A percentile compares a stretch with the other conserved stretches of the same genome.
phyloP scores from a whole-genome alignment of 1,284 basidiomycete genomes.

The Trametes pubescens region DNA sequence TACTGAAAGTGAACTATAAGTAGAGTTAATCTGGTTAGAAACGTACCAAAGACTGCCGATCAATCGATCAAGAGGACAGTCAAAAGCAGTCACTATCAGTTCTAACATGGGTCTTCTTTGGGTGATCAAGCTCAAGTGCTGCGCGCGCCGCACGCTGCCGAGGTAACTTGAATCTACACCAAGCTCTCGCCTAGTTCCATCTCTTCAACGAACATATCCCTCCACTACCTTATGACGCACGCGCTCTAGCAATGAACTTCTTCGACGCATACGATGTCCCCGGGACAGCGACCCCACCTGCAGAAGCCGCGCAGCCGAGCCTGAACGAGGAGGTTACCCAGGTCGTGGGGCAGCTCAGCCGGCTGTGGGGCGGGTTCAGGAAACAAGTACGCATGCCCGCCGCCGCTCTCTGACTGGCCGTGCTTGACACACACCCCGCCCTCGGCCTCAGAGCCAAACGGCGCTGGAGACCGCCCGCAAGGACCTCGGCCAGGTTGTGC shows the following conservation, averaged over 20 bases:
- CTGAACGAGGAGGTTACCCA: conserved; percentile 89
- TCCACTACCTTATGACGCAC: not conserved
- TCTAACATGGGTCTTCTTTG: no score
- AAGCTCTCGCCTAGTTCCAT: not conserved
- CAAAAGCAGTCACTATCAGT: no score
- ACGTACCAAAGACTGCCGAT: no score
- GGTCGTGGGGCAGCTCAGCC: conserved; percentile 84
- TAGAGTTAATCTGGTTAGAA: no score
- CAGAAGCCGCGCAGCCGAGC: conserved; percentile 55
- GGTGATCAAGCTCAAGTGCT: no score
- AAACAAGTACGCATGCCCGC: conserved; percentile 70
- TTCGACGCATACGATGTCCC: conserved; percentile 71
- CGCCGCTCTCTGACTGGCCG: not conserved
- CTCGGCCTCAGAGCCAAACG: conserved; percentile 67
- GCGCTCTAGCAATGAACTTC: conserved; percentile 66
- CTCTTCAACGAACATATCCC: not conserved
- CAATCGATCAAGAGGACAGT: no score
- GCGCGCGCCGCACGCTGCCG: no score
- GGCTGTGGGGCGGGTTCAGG: conserved; percentile 89
- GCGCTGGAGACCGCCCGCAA: conserved; percentile 78
- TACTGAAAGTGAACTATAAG: no score
- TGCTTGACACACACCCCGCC: not conserved
- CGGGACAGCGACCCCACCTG: conserved; percentile 55
- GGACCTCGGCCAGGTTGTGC: conserved; percentile 79
- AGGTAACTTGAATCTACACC: not conserved